Percentiles rank a stretch among this genome's conserved stretches.
Evolutionary conservation across 106 monocot genomes (phyloP).

Genomic region (Hemerocallis citrina): DNA sequence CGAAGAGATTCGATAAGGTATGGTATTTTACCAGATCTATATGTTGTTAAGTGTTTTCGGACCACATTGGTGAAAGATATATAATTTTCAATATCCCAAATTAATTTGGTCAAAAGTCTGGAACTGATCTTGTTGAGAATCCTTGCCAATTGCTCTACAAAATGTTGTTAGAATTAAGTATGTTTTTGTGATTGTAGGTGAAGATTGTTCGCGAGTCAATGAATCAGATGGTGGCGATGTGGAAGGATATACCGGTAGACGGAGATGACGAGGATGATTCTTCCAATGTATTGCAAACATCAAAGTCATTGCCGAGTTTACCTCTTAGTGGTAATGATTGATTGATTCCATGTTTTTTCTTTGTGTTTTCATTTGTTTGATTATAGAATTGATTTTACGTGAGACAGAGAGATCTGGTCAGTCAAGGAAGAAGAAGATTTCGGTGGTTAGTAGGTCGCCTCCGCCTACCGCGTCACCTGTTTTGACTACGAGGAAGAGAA

Average conservation of each 20-base stretch:
- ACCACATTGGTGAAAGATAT: not conserved
- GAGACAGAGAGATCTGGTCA: conserved; percentile 33
- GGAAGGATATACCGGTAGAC: conserved; percentile 70
- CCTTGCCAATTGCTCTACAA: no score
- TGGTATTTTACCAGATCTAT: not conserved
- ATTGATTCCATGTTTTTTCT: not conserved
- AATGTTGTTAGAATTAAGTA: no score
- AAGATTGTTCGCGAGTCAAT: conserved; percentile 91
- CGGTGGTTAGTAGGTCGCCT: conserved; percentile 54
- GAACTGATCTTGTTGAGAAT: no score
- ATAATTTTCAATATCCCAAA: no score
- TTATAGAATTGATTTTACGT: no score
- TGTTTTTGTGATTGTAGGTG: no score
- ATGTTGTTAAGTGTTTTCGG: not conserved
- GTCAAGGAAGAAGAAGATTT: conserved; percentile 26
- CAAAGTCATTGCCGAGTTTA: conserved; percentile 10
- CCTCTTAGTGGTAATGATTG: conserved; percentile 27
- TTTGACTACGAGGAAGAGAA: conserved; percentile 16
- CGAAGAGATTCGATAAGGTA: conserved; percentile 82
- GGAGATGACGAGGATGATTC: conserved; percentile 3
- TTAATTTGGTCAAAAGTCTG: no score
- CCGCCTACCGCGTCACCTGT: conserved; percentile 39
- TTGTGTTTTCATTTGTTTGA: conserved; percentile 2
- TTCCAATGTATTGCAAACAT: not conserved
- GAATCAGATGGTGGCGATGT: conserved; percentile 82